These are phyloP conservation scores for Phialemonium atrogriseum DNA, from an alignment of 2,329 filamentous ascomycete species.

Conservation along the genomic window DNA sequence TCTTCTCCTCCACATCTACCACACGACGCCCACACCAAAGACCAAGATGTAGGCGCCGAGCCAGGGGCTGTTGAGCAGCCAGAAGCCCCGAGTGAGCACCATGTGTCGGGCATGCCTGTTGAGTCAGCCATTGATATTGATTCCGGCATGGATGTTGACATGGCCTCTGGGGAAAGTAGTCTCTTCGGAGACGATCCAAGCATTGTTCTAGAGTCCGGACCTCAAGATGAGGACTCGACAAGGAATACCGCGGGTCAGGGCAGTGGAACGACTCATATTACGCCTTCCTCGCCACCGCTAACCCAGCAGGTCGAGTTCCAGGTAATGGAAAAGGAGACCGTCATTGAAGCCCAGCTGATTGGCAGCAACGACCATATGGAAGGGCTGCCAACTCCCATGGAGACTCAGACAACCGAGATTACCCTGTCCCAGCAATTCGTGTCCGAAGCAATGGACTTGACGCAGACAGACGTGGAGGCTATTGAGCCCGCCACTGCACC, in stretches of 20 bases:
- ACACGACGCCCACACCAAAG: too few relatives aligned
- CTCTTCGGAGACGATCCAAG: not conserved
- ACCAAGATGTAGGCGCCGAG: too few relatives aligned
- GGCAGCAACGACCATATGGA: not conserved
- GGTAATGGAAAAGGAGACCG: too few relatives aligned
- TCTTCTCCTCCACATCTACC: too few relatives aligned
- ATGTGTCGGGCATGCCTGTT: not conserved
- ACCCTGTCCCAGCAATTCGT: not conserved
- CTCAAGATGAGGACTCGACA: not conserved
- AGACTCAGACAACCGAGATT: slow-evolving; percentile 1
- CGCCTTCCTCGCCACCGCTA: slow-evolving; percentile 8
- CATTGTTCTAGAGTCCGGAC: not conserved
- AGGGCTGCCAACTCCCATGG: not conserved
- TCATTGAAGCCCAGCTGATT: too few relatives aligned
- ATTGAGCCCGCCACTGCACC: not conserved
- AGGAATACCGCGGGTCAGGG: not conserved
- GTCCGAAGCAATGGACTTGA: not conserved
- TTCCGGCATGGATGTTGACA: not conserved
- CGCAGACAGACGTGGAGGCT: not conserved
- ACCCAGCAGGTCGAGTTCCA: slow-evolving; percentile 20
- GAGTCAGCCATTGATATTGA: not conserved
- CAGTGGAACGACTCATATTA: not conserved
- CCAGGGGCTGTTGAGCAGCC: too few relatives aligned
- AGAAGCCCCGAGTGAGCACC: too few relatives aligned
- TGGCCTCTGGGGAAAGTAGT: too few relatives aligned